phyloP scores from a whole-genome alignment of 2,329 filamentous ascomycete species.

The Stemphylium vesicarium region DNA sequence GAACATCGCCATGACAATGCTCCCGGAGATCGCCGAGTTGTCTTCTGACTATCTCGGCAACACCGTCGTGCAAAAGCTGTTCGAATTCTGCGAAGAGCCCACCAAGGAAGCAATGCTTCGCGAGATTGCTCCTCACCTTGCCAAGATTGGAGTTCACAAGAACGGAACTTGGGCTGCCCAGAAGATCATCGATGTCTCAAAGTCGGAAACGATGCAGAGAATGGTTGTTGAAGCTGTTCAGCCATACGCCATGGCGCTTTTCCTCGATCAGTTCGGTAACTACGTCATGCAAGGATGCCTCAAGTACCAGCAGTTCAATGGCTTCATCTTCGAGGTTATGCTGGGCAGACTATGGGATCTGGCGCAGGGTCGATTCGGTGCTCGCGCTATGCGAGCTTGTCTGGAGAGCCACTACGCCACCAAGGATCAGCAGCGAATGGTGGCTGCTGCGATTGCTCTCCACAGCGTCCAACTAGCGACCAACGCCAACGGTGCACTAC shows the following conservation, averaged over 20 bases:
- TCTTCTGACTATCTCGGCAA: slow-evolving; percentile 97
- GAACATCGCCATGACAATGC: slow-evolving; percentile 88
- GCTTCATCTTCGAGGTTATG: slow-evolving; percentile 99
- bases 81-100: slow-evolving; percentile 91
- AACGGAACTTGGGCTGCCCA: slow-evolving; percentile 99
- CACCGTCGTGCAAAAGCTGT: slow-evolving; percentile 98
- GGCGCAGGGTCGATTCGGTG: slow-evolving; percentile 89
- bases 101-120: slow-evolving; percentile 90
- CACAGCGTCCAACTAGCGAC: slow-evolving; percentile 96
- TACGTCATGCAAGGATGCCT: slow-evolving; percentile 97
- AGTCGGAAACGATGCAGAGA: slow-evolving; percentile 80
- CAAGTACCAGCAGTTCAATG: slow-evolving; percentile 87
- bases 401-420: slow-evolving; percentile 94
- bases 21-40: slow-evolving; percentile 93
- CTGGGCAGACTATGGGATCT: slow-evolving; percentile 92
- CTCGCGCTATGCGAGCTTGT: slow-evolving; percentile 94
- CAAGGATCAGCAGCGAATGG: slow-evolving; percentile 93
- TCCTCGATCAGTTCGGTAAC: slow-evolving; percentile 97
- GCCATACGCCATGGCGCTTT: slow-evolving; percentile 86
- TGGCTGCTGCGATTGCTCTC: slow-evolving; percentile 92
- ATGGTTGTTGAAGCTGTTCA: slow-evolving; percentile 84
- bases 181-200: slow-evolving; percentile 97
- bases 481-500: slow-evolving; percentile 90
- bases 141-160: slow-evolving; percentile 98
- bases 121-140: slow-evolving; percentile 87